Base-by-base conservation (phyloP, 2,329 filamentous ascomycete genomes). In the Trichophyton benhamiae region DNA sequence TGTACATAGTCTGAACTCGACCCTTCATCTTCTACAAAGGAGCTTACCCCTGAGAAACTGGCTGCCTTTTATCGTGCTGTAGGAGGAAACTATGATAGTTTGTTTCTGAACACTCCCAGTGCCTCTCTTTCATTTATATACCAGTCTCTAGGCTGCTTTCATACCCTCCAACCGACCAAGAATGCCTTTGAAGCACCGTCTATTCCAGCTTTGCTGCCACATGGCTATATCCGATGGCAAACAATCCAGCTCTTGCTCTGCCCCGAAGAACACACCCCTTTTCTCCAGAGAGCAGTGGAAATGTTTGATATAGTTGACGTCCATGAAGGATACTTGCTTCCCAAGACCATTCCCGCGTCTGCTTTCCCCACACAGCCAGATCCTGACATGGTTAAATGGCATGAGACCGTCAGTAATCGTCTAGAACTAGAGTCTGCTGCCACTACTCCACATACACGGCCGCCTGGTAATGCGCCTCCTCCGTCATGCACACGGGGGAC, bases 181-280 rank as follows among this genome's bases (percentile, higher is more conserved):
- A 82, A 84, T 44, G 81, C 89, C 65, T 96, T 88, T 71, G 82
- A 82, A 2, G 79, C 85, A 0, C 94, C 92, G 0, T 85, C 82
- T 0, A 82, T 96, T 48, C 94, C 94, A 0, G 89, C 91, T 13
- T 77, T 99, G 61, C 95, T 92, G 41, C 79, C 82, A 0, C 83
- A 84, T 69, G 94, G 94, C 46, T 99, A 95, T 72, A 88, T 92
- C 49, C 86, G 89, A 72, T 99, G 92, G 92, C 87, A 96, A 77
- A 90, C 89, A 0, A 88, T 97, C 61, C 90, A 97, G 75, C 82
- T 96, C 22, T 78, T 97, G 41, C 82, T 97, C 1, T 88, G 86
- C 1, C 94, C 94, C 0, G 87, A 94, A 67, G 89, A 95, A 68
- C 91, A 97, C 75, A 87, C 91, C 0, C 84, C 84, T 0, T 92